Evolutionary conservation across 805 yeast species (phyloP).

Genomic region (Wickerhamiella slavikovae): DNA sequence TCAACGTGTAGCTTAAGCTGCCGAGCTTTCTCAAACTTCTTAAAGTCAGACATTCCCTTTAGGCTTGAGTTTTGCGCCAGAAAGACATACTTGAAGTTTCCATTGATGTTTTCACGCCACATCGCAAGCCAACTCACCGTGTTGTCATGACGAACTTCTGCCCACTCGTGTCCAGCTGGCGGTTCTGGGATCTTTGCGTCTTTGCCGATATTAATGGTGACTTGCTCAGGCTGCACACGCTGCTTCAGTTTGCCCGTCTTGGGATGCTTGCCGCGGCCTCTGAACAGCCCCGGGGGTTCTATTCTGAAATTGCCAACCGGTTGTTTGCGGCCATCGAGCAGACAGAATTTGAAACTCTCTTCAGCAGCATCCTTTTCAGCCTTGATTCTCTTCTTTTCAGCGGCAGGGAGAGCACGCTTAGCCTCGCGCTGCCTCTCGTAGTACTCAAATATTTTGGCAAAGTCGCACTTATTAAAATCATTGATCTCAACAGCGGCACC

Average conservation of each 20-base stretch:
- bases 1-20: conserved; percentile 57
- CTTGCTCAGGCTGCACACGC: conserved; percentile 77
- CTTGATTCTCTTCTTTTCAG: conserved; percentile 58
- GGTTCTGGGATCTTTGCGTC: conserved; percentile 58
- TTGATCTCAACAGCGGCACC: conserved; percentile 23
- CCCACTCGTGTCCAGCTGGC: conserved; percentile 83
- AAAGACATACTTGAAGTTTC: conserved; percentile 68
- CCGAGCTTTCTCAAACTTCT: conserved; percentile 86
- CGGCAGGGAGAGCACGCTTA: conserved; percentile 43
- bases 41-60: conserved; percentile 78
- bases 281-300: conserved; percentile 89
- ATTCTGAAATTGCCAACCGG: conserved; percentile 85
- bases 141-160: conserved; percentile 68
- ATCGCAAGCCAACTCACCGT: conserved; percentile 90
- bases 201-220: conserved; percentile 60
- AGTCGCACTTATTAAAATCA: conserved; percentile 55
- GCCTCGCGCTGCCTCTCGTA: conserved; percentile 52
- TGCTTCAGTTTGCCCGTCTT: conserved; percentile 80
- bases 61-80: conserved; percentile 79
- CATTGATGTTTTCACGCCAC: conserved; percentile 89
- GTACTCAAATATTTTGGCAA: conserved; percentile 47
- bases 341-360: conserved; percentile 63
- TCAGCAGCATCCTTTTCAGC: conserved; percentile 55
- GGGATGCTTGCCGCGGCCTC: conserved; percentile 96
- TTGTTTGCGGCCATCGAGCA: conserved; percentile 70